phyloP scores from a whole-genome alignment of 2,329 filamentous ascomycete genomes.

The Diaporthe eres region DNA sequence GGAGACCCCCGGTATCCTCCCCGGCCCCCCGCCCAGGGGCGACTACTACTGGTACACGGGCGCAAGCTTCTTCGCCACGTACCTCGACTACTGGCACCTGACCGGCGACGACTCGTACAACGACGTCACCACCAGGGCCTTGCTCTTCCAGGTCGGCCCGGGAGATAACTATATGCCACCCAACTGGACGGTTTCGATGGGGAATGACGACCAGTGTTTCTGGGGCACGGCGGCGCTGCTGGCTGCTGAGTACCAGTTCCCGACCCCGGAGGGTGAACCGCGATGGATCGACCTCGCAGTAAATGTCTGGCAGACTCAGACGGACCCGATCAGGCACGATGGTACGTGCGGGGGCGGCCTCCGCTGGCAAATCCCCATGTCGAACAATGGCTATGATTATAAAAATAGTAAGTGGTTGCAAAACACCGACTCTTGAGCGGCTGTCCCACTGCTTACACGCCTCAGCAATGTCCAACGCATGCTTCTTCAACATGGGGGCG shows the following conservation, averaged over 20 bases:
- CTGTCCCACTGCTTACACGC: neutral
- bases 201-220: slow-evolving; percentile 40
- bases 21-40: slow-evolving; percentile 42
- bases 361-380: slow-evolving; percentile 36
- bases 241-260: slow-evolving; percentile 37
- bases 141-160: slow-evolving; percentile 62
- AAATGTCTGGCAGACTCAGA: slow-evolving; percentile 38
- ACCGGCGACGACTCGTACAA: slow-evolving; percentile 64
- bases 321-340: slow-evolving; percentile 35
- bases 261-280: slow-evolving; percentile 17
- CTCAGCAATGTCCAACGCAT: slow-evolving; percentile 58
- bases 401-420: slow-evolving; percentile 11
- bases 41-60: slow-evolving; percentile 67
- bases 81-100: slow-evolving; percentile 66
- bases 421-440: too few relatives aligned
- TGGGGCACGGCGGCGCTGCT: slow-evolving; percentile 39
- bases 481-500: slow-evolving; percentile 66
- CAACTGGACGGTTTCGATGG: slow-evolving; percentile 38
- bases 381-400: slow-evolving; percentile 36
- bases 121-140: slow-evolving; percentile 54
- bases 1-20: slow-evolving; percentile 44
- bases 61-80: slow-evolving; percentile 61
- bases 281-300: slow-evolving; percentile 39
- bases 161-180: slow-evolving; percentile 46
- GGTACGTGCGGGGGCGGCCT: slow-evolving; percentile 36